A percentile compares a stretch with the other conserved stretches of the same genome.
Conservation (phyloP, 179 eudicot genomes). For the Beta corolliflora region DNA sequence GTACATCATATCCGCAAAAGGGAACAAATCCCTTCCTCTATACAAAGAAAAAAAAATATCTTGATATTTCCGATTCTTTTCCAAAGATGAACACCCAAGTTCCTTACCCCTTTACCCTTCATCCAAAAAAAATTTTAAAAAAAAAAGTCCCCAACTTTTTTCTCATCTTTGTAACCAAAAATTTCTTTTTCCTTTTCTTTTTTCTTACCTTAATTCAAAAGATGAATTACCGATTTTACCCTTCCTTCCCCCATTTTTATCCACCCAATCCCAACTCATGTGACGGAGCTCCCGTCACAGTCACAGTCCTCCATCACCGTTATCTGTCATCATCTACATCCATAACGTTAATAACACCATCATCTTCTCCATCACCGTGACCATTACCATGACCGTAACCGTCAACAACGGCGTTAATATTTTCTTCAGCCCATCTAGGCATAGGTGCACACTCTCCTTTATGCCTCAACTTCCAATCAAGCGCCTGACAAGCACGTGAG, state of each 20-base stretch:
- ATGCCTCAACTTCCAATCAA: constrained; percentile 85
- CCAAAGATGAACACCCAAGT: constrained; percentile 16
- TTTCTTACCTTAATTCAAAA: not conserved
- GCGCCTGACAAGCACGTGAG: constrained; percentile 92
- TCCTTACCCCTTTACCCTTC: constrained; percentile 1
- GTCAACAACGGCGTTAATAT: not conserved
- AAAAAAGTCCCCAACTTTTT: not conserved
- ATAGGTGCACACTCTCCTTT: constrained; percentile 66
- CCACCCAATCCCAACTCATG: constrained; percentile 14
- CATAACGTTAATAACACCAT: not conserved
- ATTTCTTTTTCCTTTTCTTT: not conserved
- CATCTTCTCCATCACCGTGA: not conserved
- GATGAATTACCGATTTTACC: constrained; percentile 23
- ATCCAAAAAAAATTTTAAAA: not conserved
- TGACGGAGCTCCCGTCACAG: constrained; percentile 21
- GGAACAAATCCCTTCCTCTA: constrained; percentile 27
- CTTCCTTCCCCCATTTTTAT: not conserved
- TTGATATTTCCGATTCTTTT: constrained; percentile 23
- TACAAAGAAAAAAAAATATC: constrained; percentile 4
- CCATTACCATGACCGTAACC: constrained; percentile 19
- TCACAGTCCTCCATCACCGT: constrained; percentile 29
- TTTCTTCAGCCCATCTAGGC: constrained; percentile 53
- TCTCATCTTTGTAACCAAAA: constrained; percentile 1
- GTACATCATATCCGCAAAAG: constrained; percentile 32
- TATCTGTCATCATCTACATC: constrained; percentile 31